Evolutionary conservation across 192 early-diverging fungal genomes (phyloP), one percentile per base, ranked within the genome.

Genomic region (Backusella luteola): DNA sequence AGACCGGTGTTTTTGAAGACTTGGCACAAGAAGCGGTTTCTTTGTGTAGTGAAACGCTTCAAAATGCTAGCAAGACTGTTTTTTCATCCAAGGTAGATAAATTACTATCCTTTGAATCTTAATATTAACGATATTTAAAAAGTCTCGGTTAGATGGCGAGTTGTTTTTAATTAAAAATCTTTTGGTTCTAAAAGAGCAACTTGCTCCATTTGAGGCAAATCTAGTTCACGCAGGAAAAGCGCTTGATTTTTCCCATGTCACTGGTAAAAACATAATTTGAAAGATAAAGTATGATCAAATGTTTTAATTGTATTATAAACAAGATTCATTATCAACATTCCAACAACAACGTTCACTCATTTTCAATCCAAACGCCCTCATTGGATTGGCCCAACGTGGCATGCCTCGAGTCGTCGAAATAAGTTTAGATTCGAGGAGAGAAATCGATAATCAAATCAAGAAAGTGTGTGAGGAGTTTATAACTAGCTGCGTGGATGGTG

Each of bases 161-260:
- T 81, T 96, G 19, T 96, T 96, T 79, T 82, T 94, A 56, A 94
- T 96, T 44, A 96, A 96, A 74, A 94, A 96, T 78, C 71, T 96
- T n/a, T 77, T 96, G 26, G 91, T 92, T 73, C 83, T 96, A 8
- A 89, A 95, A 46, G 95, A 96, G 39, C 93, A 94, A 72, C 92
- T 95, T 38, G 85, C 90, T 1, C 86, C 90, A 3, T 96, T 93
- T 84, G 92, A 93, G 71, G 87, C 88, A n/a, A 85, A 89, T 71
- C 91, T 95, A 78, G 86, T 94, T 9, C 91, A 93, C 49, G 84
- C 83, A 46, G 90, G 90, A 74, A 90, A 94, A 69, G 83, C 87
- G 23, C 79, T 96, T 14, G 91, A 94, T 70, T 91, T 93, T 77
- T 81, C 86, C 0, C 75, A 80, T 53, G 85, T 93, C 59, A 85